Evolutionary conservation across 2,329 filamentous ascomycete species (phyloP).

Genomic region (Aspergillus fumigatiaffinis): DNA sequence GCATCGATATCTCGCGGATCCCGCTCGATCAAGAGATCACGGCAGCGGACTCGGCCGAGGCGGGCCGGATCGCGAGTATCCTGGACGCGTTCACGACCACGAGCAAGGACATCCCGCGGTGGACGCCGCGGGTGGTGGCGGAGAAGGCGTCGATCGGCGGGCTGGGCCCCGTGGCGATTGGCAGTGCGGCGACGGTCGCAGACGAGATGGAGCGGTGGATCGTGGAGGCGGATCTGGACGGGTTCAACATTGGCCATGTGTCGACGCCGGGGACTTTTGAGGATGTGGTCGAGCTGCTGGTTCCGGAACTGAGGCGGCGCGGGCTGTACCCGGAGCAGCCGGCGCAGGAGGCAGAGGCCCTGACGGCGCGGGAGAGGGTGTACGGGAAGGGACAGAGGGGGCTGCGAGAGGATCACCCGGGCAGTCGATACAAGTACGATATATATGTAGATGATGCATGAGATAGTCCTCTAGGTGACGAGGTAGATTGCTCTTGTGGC

Average conservation of each 20-base stretch:
- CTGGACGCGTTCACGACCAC: slow-evolving; percentile 49
- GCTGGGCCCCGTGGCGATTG: slow-evolving; percentile 47
- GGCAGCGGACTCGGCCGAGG: slow-evolving; percentile 52
- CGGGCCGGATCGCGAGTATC: slow-evolving; percentile 49
- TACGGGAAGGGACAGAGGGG: slow-evolving; percentile 58
- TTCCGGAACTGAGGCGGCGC: slow-evolving; percentile 45
- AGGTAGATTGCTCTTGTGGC: too few species aligned
- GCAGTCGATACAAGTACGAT: slow-evolving; percentile 59
- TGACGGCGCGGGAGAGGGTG: slow-evolving; percentile 58
- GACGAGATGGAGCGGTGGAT: slow-evolving; percentile 49
- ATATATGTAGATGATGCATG: slow-evolving; percentile 53
- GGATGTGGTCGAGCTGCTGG: slow-evolving; percentile 48
- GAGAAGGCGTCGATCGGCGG: slow-evolving; percentile 49
- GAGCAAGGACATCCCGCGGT: slow-evolving; percentile 45
- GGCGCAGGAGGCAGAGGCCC: slow-evolving; percentile 13
- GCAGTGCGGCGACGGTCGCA: slow-evolving; percentile 44
- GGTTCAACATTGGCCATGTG: slow-evolving; percentile 45
- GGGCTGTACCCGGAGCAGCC: slow-evolving; percentile 40
- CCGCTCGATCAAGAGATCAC: slow-evolving; percentile 56
- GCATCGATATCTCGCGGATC: slow-evolving; percentile 57
- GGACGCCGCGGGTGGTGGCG: slow-evolving; percentile 45
- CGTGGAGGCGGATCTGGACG: slow-evolving; percentile 40
- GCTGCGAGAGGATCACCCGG: slow-evolving; percentile 57
- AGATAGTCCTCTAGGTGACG: background rate
- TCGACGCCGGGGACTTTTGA: slow-evolving; percentile 52